Conservation (phyloP, 2,329 filamentous ascomycete genomes). For the Blastomyces gilchristii region DNA sequence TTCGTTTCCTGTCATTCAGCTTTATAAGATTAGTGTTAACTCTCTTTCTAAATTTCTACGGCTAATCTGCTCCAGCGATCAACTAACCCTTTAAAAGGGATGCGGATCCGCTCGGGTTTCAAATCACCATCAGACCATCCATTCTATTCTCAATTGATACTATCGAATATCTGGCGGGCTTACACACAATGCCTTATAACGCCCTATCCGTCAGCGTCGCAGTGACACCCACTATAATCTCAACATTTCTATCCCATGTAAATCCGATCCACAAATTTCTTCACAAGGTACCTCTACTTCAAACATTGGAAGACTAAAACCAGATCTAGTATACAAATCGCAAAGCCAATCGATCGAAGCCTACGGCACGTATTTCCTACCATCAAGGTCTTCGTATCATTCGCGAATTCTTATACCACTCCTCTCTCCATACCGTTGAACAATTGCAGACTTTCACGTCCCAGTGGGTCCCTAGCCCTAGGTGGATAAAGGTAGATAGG, state of each 20-base stretch:
- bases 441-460: constrained; percentile 84
- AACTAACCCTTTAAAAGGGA: neutral
- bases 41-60: neutral
- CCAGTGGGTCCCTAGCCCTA: constrained; percentile 82
- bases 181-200: constrained; percentile 53
- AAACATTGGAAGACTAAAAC: constrained; percentile 10
- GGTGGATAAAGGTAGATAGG: constrained; percentile 73
- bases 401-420: constrained; percentile 72
- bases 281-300: neutral
- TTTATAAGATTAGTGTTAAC: neutral
- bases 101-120: neutral
- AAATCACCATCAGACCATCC: neutral
- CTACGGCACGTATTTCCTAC: constrained; percentile 85
- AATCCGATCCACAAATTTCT: constrained; percentile 25
- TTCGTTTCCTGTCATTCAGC: neutral
- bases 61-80: neutral
- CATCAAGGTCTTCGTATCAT: constrained; percentile 84
- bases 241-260: constrained; percentile 80
- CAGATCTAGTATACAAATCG: constrained; percentile 66
- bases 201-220: constrained; percentile 73
- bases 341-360: constrained; percentile 62
- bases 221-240: constrained; percentile 76
- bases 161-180: neutral
- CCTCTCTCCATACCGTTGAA: constrained; percentile 83
- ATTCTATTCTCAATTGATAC: neutral